Percentiles rank a stretch among this genome's conserved stretches.
Evolutionary conservation across 805 yeast genomes (phyloP).

Genomic region (Ogataea nitratoaversa): DNA sequence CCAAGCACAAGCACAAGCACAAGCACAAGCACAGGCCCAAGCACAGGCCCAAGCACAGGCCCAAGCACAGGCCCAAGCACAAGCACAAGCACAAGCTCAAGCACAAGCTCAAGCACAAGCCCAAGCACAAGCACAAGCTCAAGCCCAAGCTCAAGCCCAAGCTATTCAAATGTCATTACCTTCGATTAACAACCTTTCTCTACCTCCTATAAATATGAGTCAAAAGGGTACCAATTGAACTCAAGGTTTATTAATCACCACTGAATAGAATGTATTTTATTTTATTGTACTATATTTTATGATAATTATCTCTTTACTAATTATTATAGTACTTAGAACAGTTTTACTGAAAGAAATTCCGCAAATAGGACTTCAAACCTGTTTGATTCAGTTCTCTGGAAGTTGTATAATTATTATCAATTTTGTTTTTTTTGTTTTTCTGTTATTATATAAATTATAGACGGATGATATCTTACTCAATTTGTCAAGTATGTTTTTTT

Average conservation of each 20-base stretch:
- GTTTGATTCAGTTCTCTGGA: too few species aligned
- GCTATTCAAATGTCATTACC: constrained; percentile 24
- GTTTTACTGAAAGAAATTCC: too few species aligned
- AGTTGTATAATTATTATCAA: too few species aligned
- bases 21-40: constrained; percentile 11
- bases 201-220: constrained; percentile 30
- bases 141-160: constrained; percentile 12
- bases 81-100: constrained; percentile 15
- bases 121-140: constrained; percentile 15
- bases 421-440: too few species aligned
- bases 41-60: constrained; percentile 6
- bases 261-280: too few species aligned
- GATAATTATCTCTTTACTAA: too few species aligned
- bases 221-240: constrained; percentile 20
- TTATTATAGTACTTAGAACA: too few species aligned
- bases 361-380: too few species aligned
- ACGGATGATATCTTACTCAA: too few species aligned
- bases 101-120: constrained; percentile 18
- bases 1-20: constrained; percentile 8
- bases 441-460: too few species aligned
- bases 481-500: too few species aligned
- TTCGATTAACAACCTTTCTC: constrained; percentile 27
- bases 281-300: too few species aligned
- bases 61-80: constrained; percentile 12
- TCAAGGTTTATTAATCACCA: background rate